A percentile compares a stretch with the other conserved stretches of the same genome.
These are phyloP conservation scores for Venturia aucupariae DNA, from an alignment of 2,329 filamentous ascomycete genomes.

Conservation along the genomic window DNA sequence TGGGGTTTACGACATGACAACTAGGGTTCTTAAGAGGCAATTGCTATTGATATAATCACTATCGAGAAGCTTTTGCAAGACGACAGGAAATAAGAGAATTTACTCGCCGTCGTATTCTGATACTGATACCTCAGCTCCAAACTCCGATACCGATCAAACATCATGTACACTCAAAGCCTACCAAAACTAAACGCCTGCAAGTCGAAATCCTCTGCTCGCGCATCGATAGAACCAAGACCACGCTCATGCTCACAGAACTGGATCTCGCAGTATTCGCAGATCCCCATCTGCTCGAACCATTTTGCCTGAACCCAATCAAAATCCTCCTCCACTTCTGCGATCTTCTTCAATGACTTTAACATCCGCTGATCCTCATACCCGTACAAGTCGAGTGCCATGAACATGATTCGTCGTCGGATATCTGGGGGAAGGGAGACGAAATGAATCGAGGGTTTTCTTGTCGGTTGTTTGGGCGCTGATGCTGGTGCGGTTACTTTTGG, in stretches of 20 bases:
- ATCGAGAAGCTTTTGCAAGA: not conserved
- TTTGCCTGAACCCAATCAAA: not conserved
- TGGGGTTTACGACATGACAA: no score
- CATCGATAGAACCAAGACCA: not conserved
- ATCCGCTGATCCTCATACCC: not conserved
- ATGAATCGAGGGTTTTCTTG: not conserved
- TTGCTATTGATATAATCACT: no score
- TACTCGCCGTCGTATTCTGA: not conserved
- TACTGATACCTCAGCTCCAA: not conserved
- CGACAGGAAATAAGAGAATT: not conserved
- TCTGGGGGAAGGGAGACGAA: not conserved
- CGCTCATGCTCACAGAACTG: not conserved
- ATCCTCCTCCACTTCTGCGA: not conserved
- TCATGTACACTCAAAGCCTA: not conserved
- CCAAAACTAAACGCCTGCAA: not conserved
- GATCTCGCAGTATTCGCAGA: not conserved
- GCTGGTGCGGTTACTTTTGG: not conserved
- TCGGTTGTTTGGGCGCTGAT: not conserved
- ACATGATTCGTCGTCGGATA: not conserved
- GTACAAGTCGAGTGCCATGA: conserved; percentile 1
- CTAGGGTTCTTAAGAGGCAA: no score
- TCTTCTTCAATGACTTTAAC: not conserved
- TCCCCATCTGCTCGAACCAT: not conserved
- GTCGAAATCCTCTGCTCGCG: not conserved
- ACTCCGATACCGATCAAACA: not conserved